Evolutionary conservation across 331 rosid genomes (phyloP).

Genomic region (Quercus tomentella): DNA sequence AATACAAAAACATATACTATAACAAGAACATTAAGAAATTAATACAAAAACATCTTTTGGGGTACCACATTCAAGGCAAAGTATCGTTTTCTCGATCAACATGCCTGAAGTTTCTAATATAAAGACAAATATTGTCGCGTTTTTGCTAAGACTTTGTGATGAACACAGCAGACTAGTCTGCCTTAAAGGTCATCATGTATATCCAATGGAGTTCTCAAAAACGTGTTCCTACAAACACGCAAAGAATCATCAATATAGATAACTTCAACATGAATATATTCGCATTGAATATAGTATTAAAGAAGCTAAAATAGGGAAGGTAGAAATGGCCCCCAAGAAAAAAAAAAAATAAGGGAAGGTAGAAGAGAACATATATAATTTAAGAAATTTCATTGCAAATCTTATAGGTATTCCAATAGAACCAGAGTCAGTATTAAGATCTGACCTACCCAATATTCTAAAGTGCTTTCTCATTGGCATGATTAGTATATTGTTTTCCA

Average conservation of each 20-base stretch:
- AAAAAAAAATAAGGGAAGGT: background rate
- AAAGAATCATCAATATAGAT: constrained; percentile 11
- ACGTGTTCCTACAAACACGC: constrained; percentile 43
- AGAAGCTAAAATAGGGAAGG: background rate
- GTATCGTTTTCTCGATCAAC: no score
- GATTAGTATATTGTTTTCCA: constrained; percentile 26
- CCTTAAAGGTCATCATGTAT: constrained; percentile 7
- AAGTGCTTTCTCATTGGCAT: constrained; percentile 34
- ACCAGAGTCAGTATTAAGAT: constrained; percentile 21
- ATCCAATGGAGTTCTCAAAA: constrained; percentile 12
- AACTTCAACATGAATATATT: background rate
- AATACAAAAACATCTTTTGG: constrained; percentile 18
- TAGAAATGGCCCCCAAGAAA: background rate
- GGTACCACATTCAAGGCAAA: background rate
- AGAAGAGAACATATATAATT: constrained; percentile 6
- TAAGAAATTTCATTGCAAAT: background rate
- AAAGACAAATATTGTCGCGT: no score
- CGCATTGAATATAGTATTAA: background rate
- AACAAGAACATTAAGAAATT: constrained; percentile 7
- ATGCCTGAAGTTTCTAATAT: no score
- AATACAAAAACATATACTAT: constrained; percentile 14
- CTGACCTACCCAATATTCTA: constrained; percentile 66
- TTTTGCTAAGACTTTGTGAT: background rate
- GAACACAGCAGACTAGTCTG: background rate
- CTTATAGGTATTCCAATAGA: background rate